These are phyloP conservation scores for Spirogloea muscicola DNA, from an alignment of 139 green algal genomes.

Conservation along the genomic window DNA sequence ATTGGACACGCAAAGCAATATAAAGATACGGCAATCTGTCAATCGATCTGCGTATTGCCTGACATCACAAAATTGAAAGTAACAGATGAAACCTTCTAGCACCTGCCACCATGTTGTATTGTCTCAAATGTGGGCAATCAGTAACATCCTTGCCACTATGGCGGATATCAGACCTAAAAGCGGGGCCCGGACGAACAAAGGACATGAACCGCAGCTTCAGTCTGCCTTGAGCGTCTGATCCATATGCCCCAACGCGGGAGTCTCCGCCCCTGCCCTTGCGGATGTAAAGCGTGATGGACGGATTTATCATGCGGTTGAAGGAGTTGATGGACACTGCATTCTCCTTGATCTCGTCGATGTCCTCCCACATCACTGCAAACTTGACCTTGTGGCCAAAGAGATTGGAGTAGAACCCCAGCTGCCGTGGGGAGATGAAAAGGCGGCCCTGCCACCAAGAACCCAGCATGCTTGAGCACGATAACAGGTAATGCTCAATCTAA, in stretches of 20 bases:
- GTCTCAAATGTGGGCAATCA: no score
- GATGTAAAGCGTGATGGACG: slow-evolving; percentile 35
- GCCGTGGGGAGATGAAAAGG: slow-evolving; percentile 28
- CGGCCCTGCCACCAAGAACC: slow-evolving; percentile 21
- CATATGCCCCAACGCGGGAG: slow-evolving; percentile 14
- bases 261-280: neutral
- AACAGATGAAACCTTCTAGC: no score
- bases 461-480: no score
- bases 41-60: no score
- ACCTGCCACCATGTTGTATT: no score
- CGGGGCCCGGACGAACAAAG: slow-evolving; percentile 18
- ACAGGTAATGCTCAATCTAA: no score
- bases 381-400: slow-evolving; percentile 28
- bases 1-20: no score
- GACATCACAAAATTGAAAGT: no score
- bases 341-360: slow-evolving; percentile 42
- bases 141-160: no score
- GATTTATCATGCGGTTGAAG: slow-evolving; percentile 27
- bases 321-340: slow-evolving; percentile 9
- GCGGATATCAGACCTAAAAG: slow-evolving; percentile 22
- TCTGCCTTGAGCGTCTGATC: slow-evolving; percentile 9
- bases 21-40: no score
- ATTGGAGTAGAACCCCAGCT: slow-evolving; percentile 38
- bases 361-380: slow-evolving; percentile 33
- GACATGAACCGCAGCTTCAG: slow-evolving; percentile 36